Percentiles rank a stretch among this genome's conserved stretches.
Evolutionary conservation across 2,329 filamentous ascomycete genomes (phyloP).

Genomic region (Knufia petricola): DNA sequence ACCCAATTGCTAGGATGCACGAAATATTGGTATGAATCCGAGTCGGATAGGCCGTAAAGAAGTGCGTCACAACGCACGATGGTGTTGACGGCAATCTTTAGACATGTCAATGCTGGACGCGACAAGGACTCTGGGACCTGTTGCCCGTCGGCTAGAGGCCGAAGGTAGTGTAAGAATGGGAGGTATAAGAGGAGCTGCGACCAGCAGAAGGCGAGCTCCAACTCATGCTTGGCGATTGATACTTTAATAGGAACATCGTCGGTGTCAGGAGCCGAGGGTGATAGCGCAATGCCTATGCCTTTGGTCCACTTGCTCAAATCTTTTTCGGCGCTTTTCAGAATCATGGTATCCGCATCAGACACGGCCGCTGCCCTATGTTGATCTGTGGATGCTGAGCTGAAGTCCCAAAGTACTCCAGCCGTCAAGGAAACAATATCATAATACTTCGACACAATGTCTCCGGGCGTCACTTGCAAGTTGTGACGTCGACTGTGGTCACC

Average conservation of each 20-base stretch:
- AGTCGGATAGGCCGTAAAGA: background rate
- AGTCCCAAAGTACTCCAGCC: background rate
- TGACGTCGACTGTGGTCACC: background rate
- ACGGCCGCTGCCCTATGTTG: background rate
- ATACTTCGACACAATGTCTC: background rate
- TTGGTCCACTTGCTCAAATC: constrained; percentile 15
- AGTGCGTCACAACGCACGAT: constrained; percentile 1
- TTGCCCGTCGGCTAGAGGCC: constrained; percentile 55
- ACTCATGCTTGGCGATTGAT: constrained; percentile 13
- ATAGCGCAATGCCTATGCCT: constrained; percentile 4
- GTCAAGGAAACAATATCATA: constrained; percentile 2
- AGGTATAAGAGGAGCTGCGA: constrained; percentile 16
- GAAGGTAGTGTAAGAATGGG: constrained; percentile 20
- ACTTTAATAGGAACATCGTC: background rate
- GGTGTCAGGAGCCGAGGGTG: background rate
- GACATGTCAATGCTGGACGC: constrained; percentile 17
- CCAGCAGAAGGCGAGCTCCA: constrained; percentile 16
- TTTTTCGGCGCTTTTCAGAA: constrained; percentile 12
- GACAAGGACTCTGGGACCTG: constrained; percentile 53
- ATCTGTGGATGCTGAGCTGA: background rate
- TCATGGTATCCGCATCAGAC: constrained; percentile 10
- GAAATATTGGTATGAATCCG: background rate
- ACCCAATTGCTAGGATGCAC: constrained; percentile 10
- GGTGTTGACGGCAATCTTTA: constrained; percentile 17
- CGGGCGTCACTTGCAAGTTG: background rate